These are phyloP conservation scores for Malassezia vespertilionis DNA, from an alignment of 1,284 basidiomycete species.

Conservation along the genomic window DNA sequence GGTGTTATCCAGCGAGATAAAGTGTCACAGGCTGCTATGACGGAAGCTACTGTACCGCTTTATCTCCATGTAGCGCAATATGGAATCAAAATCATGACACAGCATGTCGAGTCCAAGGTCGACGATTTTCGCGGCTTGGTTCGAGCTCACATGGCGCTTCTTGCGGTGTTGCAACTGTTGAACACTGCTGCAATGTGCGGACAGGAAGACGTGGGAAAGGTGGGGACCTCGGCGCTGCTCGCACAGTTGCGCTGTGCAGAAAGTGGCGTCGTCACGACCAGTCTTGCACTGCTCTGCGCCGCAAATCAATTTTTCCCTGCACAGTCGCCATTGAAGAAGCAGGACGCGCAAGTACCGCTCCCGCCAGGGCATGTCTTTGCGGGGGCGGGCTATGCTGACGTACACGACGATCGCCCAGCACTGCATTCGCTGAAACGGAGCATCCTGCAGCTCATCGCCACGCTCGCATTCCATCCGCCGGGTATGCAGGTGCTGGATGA, in stretches of 20 bases:
- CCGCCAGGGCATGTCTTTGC: not conserved
- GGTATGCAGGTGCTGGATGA: not conserved
- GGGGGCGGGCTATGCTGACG: not conserved
- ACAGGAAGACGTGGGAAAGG: slow-evolving; percentile 5
- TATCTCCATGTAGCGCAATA: not conserved
- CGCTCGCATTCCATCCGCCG: slow-evolving; percentile 3
- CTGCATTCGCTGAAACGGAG: slow-evolving; percentile 11
- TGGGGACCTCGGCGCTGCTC: slow-evolving; percentile 3
- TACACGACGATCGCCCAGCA: slow-evolving; percentile 5
- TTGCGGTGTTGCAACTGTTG: slow-evolving; percentile 9
- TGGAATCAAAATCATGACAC: not conserved
- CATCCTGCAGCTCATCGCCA: slow-evolving; percentile 10
- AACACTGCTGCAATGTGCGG: slow-evolving; percentile 5
- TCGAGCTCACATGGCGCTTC: slow-evolving; percentile 13
- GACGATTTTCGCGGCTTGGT: slow-evolving; percentile 6
- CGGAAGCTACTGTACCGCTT: not conserved
- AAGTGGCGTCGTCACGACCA: not conserved
- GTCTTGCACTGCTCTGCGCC: slow-evolving; percentile 4
- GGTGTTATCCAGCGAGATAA: too few species aligned
- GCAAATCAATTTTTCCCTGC: slow-evolving; percentile 7
- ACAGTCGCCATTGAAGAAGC: slow-evolving; percentile 5
- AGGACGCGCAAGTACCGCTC: not conserved
- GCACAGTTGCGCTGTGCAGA: slow-evolving; percentile 2
- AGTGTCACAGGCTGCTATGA: too few species aligned
- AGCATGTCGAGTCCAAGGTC: not conserved